These are phyloP conservation scores for Suillus alpinus DNA, from an alignment of 768 basidiomycete species.

Conservation along the genomic window DNA sequence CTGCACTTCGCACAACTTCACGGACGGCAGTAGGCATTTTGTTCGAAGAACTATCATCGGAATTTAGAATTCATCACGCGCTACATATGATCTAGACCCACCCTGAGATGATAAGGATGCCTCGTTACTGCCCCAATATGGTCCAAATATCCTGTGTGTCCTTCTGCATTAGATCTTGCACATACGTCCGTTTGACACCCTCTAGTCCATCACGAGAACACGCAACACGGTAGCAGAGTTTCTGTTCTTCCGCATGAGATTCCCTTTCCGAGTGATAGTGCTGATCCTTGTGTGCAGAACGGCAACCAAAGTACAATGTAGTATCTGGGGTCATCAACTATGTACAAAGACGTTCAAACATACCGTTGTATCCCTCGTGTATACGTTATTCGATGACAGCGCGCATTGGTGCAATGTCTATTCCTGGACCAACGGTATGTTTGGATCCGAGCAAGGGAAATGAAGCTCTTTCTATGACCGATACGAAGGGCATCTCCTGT, in stretches of 20 bases:
- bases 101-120: constrained; percentile 89
- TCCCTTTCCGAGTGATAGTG: constrained; percentile 79
- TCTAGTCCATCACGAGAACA: constrained; percentile 80
- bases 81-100: constrained; percentile 33
- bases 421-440: constrained; percentile 89
- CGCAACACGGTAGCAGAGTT: constrained; percentile 65
- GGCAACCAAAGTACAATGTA: constrained; percentile 88
- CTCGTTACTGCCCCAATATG: constrained; percentile 52
- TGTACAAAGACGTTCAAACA: background rate
- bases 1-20: constrained; percentile 58
- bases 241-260: constrained; percentile 34
- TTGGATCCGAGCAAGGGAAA: constrained; percentile 51
- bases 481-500: constrained; percentile 63
- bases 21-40: constrained; percentile 93
- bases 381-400: constrained; percentile 81
- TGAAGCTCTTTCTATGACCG: constrained; percentile 60
- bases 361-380: constrained; percentile 52
- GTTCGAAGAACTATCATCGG: constrained; percentile 77
- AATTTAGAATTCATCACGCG: constrained; percentile 3
- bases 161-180: constrained; percentile 70
- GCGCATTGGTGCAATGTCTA: constrained; percentile 91
- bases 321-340: constrained; percentile 48
- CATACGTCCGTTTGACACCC: constrained; percentile 71
- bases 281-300: constrained; percentile 71
- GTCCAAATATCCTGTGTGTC: constrained; percentile 71